phyloP scores from a whole-genome alignment of 257 asterid genomes.

The Osmanthus fragrans region DNA sequence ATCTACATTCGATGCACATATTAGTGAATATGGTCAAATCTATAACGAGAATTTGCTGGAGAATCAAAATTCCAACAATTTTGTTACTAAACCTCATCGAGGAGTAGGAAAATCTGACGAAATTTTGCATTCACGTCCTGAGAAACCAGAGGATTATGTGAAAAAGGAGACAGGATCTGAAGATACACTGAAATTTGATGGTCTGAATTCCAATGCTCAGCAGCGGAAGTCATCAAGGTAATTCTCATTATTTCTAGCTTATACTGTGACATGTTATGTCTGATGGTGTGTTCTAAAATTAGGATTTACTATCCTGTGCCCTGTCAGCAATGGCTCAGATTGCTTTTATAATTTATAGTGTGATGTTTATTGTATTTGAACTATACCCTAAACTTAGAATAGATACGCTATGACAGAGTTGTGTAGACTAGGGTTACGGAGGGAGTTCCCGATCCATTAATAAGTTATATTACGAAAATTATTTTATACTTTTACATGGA shows the following conservation, averaged over 20 bases:
- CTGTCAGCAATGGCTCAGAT: background rate
- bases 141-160: constrained; percentile 17
- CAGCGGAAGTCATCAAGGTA: constrained; percentile 33
- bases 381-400: background rate
- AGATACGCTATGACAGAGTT: background rate
- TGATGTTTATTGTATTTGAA: background rate
- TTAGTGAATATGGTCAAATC: background rate
- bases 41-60: background rate
- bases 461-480: background rate
- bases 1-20: constrained; percentile 3
- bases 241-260: background rate
- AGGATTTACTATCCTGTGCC: background rate
- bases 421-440: background rate
- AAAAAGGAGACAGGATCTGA: constrained; percentile 31
- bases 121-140: too few species aligned
- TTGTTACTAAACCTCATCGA: constrained; percentile 25
- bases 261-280: background rate
- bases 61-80: constrained; percentile 20
- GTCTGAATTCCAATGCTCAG: constrained; percentile 30
- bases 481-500: background rate
- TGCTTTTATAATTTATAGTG: background rate
- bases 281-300: background rate
- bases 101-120: background rate
- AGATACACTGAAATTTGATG: constrained; percentile 27
- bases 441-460: background rate